A percentile compares a stretch with the other conserved stretches of the same genome.
phyloP scores from a whole-genome alignment of 2,329 filamentous ascomycete species.

The Phoma sp. region DNA sequence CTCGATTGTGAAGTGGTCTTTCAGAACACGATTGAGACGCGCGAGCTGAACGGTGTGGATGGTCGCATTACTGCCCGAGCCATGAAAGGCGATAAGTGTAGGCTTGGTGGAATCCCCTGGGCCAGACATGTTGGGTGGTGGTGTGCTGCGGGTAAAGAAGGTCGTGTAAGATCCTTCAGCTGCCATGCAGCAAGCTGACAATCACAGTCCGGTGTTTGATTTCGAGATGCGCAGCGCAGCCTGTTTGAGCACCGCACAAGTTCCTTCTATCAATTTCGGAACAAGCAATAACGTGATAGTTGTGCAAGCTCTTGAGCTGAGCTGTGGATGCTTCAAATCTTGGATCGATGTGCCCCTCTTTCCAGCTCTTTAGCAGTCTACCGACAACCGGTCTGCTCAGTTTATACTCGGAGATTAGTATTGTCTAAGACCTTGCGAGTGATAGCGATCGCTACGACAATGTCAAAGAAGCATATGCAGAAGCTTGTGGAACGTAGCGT shows the following conservation, averaged over 20 bases:
- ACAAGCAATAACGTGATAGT: too few relatives aligned
- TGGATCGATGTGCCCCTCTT: conserved; percentile 5
- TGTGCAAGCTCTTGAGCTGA: too few relatives aligned
- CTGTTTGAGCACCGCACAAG: too few relatives aligned
- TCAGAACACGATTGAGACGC: conserved; percentile 33
- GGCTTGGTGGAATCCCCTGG: conserved; percentile 29
- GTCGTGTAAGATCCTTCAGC: background rate
- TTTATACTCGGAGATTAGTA: too few relatives aligned
- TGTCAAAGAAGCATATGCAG: background rate
- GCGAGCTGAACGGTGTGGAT: conserved; percentile 44
- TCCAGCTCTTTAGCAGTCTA: background rate
- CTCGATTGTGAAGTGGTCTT: conserved; percentile 34
- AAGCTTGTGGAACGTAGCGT: background rate
- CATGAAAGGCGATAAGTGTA: conserved; percentile 45
- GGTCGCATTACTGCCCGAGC: conserved; percentile 42
- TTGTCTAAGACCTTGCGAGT: too few relatives aligned
- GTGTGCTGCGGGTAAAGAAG: conserved; percentile 4
- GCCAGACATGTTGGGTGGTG: conserved; percentile 2
- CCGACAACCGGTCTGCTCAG: background rate
- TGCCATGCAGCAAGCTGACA: background rate
- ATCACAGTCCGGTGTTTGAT: too few relatives aligned
- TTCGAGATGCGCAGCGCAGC: background rate
- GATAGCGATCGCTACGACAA: background rate
- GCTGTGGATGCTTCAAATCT: background rate
- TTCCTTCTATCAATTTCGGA: too few relatives aligned